Conservation (phyloP, 441 rosid species). For the Metrosideros polymorpha region DNA sequence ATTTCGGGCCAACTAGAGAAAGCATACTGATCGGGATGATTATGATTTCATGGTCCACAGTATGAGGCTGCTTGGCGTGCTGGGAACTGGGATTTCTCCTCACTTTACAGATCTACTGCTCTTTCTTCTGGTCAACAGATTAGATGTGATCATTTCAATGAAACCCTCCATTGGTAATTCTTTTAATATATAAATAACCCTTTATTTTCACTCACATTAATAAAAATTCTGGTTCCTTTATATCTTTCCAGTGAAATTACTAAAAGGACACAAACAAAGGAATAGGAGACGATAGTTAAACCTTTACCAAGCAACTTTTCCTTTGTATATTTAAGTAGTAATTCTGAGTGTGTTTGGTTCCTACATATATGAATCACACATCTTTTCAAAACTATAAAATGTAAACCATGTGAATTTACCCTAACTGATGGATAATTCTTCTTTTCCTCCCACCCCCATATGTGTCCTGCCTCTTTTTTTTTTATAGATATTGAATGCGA, state of each 20-base stretch:
- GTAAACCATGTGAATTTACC: neutral
- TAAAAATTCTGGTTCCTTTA: neutral
- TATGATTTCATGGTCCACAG: slow-evolving; percentile 28
- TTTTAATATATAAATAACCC: neutral
- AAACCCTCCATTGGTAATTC: slow-evolving; percentile 73
- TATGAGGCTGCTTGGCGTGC: slow-evolving; percentile 99
- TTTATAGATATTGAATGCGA: neutral
- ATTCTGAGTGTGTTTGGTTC: neutral
- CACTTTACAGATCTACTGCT: slow-evolving; percentile 38
- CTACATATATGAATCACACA: neutral
- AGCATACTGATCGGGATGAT: neutral
- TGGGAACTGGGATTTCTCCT: slow-evolving; percentile 96
- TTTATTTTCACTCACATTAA: neutral
- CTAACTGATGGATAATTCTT: neutral
- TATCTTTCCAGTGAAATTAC: neutral
- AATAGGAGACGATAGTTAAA: neutral
- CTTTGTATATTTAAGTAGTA: neutral
- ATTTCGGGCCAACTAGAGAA: neutral
- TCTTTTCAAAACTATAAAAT: neutral
- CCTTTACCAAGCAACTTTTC: neutral
- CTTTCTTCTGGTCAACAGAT: slow-evolving; percentile 32
- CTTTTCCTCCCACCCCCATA: neutral
- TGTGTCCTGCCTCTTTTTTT: neutral
- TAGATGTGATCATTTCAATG: slow-evolving; percentile 58
- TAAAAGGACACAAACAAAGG: neutral